Conservation (phyloP, 192 early-diverging fungal genomes). For the Haplosporangium gracile region DNA sequence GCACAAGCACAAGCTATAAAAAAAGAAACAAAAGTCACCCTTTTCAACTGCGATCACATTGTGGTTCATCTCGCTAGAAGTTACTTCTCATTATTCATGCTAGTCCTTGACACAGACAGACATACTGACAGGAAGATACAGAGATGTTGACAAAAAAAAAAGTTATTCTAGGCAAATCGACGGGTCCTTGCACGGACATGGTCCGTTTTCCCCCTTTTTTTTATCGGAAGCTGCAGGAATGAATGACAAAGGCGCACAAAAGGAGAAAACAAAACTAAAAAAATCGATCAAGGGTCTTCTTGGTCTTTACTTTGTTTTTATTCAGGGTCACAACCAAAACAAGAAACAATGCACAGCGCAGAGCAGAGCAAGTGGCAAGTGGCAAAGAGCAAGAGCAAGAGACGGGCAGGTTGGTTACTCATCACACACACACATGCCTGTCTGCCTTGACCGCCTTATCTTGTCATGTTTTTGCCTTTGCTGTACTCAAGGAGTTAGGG, state of each 20-base stretch:
- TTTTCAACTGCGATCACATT: too few species aligned
- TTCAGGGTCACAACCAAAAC: not conserved
- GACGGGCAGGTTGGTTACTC: not conserved
- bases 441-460: not conserved
- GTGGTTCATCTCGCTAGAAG: too few species aligned
- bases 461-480: too few species aligned
- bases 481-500: not conserved
- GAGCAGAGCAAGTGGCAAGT: not conserved
- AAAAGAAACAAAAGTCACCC: too few species aligned
- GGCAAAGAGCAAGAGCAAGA: too few species aligned
- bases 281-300: not conserved
- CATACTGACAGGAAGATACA: not conserved
- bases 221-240: not conserved
- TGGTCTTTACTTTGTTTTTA: not conserved
- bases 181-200: conserved; percentile 1
- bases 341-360: not conserved
- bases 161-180: not conserved
- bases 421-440: not conserved
- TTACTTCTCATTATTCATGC: not conserved
- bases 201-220: not conserved
- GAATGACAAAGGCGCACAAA: not conserved
- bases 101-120: not conserved
- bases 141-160: not conserved
- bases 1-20: too few species aligned
- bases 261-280: not conserved